A percentile compares a stretch with the other conserved stretches of the same genome.
Conservation (phyloP, 2,329 filamentous ascomycete genomes). For the Ramichloridium luteum region DNA sequence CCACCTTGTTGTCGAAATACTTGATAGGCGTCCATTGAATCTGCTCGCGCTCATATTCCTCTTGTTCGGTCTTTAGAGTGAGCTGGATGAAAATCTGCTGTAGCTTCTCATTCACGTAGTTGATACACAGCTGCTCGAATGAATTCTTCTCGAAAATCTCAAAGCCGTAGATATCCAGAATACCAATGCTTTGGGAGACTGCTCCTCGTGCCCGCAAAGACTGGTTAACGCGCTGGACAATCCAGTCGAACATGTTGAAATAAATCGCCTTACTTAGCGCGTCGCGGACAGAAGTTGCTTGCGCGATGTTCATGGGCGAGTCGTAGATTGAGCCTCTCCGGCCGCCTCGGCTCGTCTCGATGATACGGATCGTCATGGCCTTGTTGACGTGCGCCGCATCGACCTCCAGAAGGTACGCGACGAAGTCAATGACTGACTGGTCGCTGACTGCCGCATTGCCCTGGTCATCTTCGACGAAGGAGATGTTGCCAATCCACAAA, state of each 20-base stretch:
- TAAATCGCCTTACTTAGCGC: conserved; percentile 93
- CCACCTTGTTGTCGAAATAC: conserved; percentile 98
- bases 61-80: conserved; percentile 91
- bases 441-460: conserved; percentile 81
- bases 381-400: conserved; percentile 68
- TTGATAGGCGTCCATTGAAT: conserved; percentile 99
- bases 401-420: conserved; percentile 86
- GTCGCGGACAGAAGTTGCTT: conserved; percentile 78
- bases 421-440: conserved; percentile 83
- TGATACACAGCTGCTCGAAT: conserved; percentile 98
- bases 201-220: conserved; percentile 62
- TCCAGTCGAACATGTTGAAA: conserved; percentile 97
- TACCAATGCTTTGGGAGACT: conserved; percentile 78
- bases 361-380: conserved; percentile 76
- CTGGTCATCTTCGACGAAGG: conserved; percentile 77
- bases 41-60: conserved; percentile 90
- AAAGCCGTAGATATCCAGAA: conserved; percentile 97
- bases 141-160: conserved; percentile 99
- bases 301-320: conserved; percentile 71
- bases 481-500: conserved; percentile 88
- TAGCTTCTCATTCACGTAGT: conserved; percentile 98
- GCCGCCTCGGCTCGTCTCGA: conserved; percentile 58
- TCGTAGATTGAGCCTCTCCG: conserved; percentile 56
- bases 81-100: conserved; percentile 99
- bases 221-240: conserved; percentile 80